Evolutionary conservation across 2,329 filamentous ascomycete genomes (phyloP).

Genomic region (Corniculantispora saksenae): DNA sequence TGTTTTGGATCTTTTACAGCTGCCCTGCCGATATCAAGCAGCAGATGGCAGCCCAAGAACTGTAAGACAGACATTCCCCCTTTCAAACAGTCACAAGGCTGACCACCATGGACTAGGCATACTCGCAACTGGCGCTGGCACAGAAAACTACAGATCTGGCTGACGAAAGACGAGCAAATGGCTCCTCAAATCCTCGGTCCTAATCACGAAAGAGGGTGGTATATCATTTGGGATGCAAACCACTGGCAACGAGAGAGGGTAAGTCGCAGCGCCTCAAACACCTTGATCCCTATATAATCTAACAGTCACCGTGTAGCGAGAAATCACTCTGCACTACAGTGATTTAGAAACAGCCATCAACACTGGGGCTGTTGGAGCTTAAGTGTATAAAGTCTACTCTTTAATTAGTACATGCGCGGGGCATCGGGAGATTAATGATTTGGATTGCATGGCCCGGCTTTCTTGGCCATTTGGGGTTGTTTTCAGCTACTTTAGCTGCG

Average conservation of each 20-base stretch:
- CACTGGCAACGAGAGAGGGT: slow-evolving; percentile 65
- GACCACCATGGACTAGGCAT: slow-evolving; percentile 43
- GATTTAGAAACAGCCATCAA: slow-evolving; percentile 56
- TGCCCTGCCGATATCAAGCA: slow-evolving; percentile 64
- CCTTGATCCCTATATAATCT: slow-evolving; percentile 13
- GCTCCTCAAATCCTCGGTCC: slow-evolving; percentile 60
- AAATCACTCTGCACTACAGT: slow-evolving; percentile 61
- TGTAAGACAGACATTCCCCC: slow-evolving; percentile 47
- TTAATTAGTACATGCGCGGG: not conserved
- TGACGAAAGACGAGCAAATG: slow-evolving; percentile 69
- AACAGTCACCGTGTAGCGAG: slow-evolving; percentile 45
- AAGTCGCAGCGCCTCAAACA: slow-evolving; percentile 31
- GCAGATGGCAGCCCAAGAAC: slow-evolving; percentile 61
- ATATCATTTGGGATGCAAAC: slow-evolving; percentile 65
- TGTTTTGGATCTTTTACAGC: slow-evolving; percentile 71
- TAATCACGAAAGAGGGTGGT: slow-evolving; percentile 64
- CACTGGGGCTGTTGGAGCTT: slow-evolving; percentile 31
- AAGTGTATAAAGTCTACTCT: not conserved
- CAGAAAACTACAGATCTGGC: slow-evolving; percentile 65
- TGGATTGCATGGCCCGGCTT: not conserved
- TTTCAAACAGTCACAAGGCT: not conserved
- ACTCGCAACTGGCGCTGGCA: slow-evolving; percentile 69
- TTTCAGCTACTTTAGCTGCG: slow-evolving; percentile 1
- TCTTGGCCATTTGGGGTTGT: not conserved
- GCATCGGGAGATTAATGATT: not conserved